These are phyloP conservation scores for Tetrapisispora iriomotensis DNA, from an alignment of 805 yeast species.

Conservation along the genomic window DNA sequence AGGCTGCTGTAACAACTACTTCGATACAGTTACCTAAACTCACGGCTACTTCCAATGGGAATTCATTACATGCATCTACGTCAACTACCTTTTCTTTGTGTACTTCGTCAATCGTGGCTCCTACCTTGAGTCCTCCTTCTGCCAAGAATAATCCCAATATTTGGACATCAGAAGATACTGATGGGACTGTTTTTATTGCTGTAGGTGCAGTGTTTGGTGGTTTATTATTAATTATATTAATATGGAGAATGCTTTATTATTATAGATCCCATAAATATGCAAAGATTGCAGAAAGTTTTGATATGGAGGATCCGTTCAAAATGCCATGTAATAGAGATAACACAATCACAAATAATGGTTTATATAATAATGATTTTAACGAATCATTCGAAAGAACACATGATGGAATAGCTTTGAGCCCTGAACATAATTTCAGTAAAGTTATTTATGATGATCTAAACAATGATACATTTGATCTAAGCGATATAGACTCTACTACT, in stretches of 20 bases:
- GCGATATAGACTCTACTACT: neutral
- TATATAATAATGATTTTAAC: neutral
- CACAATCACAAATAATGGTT: neutral
- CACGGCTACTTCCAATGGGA: neutral
- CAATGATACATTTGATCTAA: neutral
- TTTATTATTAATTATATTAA: constrained; percentile 39
- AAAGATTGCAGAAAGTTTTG: constrained; percentile 22
- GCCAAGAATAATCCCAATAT: constrained; percentile 56
- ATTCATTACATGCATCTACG: constrained; percentile 5
- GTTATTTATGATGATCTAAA: neutral
- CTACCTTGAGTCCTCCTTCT: constrained; percentile 42
- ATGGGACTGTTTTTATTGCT: constrained; percentile 77
- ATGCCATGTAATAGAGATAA: neutral
- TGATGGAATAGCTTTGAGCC: neutral
- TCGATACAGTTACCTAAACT: constrained; percentile 2
- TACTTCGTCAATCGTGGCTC: constrained; percentile 18
- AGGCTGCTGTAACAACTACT: neutral
- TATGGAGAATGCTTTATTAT: constrained; percentile 44
- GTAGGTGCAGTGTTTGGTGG: constrained; percentile 64
- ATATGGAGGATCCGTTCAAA: constrained; percentile 2
- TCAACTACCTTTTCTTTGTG: constrained; percentile 8
- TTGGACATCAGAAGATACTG: constrained; percentile 33
- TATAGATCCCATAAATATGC: constrained; percentile 43
- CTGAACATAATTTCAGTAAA: neutral
- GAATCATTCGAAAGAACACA: neutral